A percentile compares a stretch with the other conserved stretches of the same genome.
These are phyloP conservation scores for Dillenia turbinata DNA, from an alignment of 164 flowering plant genomes.

Conservation along the genomic window DNA sequence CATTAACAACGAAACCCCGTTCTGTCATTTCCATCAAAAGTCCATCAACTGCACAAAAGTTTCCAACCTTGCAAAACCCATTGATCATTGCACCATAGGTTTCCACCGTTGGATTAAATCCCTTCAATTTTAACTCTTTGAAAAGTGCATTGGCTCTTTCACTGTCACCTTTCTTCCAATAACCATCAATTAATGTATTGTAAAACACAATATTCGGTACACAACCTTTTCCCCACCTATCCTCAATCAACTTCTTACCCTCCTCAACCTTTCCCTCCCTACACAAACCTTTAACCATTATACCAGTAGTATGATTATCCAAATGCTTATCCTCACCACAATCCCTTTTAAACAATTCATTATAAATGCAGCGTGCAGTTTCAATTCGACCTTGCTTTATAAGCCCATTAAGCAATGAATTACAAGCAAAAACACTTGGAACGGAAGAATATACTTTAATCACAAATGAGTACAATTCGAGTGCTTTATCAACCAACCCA, in stretches of 20 bases:
- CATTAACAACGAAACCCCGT: conserved; percentile 48
- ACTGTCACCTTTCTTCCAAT: conserved; percentile 56
- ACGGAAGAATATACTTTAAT: conserved; percentile 17
- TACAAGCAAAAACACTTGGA: conserved; percentile 56
- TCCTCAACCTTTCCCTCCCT: conserved; percentile 58
- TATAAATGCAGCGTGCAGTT: conserved; percentile 40
- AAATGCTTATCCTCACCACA: conserved; percentile 20
- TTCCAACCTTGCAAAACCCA: conserved; percentile 57
- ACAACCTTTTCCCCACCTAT: conserved; percentile 64
- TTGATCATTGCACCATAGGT: conserved; percentile 70
- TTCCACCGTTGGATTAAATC: conserved; percentile 54
- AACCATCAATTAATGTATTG: conserved; percentile 72
- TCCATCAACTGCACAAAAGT: conserved; percentile 43
- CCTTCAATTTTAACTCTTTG: conserved; percentile 57
- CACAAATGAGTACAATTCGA: conserved; percentile 33
- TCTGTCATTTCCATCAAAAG: conserved; percentile 55
- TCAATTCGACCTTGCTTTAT: conserved; percentile 27
- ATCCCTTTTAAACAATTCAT: conserved; percentile 54
- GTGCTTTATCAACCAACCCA: conserved; percentile 51
- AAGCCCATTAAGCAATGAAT: conserved; percentile 53
- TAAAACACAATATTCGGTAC: conserved; percentile 75
- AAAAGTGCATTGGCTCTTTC: conserved; percentile 40
- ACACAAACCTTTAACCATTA: conserved; percentile 69
- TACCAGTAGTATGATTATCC: conserved; percentile 64
- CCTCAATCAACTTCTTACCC: conserved; percentile 58